These are phyloP conservation scores for Amoebophrya sp. DNA, from an alignment of 169 alveolate species.

Conservation along the genomic window DNA sequence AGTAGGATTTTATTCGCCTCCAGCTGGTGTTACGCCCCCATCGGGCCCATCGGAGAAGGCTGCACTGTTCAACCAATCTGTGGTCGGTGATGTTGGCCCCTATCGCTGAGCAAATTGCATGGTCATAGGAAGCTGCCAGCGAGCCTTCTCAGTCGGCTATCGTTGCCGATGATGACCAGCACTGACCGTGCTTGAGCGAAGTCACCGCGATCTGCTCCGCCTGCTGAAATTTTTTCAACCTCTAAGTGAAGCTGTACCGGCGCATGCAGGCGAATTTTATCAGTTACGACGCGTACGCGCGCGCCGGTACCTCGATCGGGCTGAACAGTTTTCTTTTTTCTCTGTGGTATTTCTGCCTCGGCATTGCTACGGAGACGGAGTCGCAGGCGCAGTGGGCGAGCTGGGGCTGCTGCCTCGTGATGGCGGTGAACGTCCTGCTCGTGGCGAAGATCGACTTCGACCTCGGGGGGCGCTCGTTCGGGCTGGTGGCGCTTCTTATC, in stretches of 20 bases:
- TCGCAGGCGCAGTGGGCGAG: background rate
- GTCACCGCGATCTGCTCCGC: no score
- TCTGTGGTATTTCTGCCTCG: background rate
- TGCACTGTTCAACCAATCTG: no score
- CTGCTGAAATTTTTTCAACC: no score
- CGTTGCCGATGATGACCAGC: no score
- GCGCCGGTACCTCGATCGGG: background rate
- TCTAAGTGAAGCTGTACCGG: background rate
- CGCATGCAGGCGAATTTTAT: background rate
- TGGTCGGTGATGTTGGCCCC: no score
- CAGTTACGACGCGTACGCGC: background rate
- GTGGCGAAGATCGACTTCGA: constrained; percentile 2
- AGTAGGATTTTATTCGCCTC: no score
- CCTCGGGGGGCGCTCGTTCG: background rate
- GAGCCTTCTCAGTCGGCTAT: no score
- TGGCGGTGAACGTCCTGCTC: background rate
- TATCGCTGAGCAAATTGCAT: no score
- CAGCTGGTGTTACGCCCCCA: no score
- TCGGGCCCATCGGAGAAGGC: no score
- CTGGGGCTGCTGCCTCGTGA: background rate
- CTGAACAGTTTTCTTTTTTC: background rate
- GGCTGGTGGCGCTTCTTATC: background rate
- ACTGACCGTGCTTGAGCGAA: no score
- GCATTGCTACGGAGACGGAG: background rate
- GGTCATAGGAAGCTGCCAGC: no score